These are phyloP conservation scores for Buxus sempervirens DNA, from an alignment of 164 flowering plant genomes.

Conservation along the genomic window DNA sequence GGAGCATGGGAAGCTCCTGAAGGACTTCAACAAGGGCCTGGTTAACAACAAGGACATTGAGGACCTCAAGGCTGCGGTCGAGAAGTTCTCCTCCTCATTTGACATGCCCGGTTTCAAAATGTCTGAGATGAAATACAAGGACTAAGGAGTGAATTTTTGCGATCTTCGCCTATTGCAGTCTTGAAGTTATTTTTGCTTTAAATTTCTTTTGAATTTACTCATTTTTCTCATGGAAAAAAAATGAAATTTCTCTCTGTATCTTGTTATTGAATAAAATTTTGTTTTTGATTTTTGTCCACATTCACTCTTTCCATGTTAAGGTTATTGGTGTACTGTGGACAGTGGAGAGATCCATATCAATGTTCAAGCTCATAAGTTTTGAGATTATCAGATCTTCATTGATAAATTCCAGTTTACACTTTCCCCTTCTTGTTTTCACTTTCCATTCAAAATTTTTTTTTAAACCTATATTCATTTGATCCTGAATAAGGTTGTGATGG, in stretches of 20 bases:
- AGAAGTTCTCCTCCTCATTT: slow-evolving; percentile 78
- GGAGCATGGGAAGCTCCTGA: slow-evolving; percentile 86
- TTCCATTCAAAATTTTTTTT: no score
- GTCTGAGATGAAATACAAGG: slow-evolving; percentile 93
- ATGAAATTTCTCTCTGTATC: neutral
- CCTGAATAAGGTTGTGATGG: no score
- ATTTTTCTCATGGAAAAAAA: no score
- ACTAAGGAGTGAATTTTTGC: slow-evolving; percentile 26
- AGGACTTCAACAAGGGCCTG: slow-evolving; percentile 99
- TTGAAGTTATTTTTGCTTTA: neutral
- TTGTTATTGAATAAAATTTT: neutral
- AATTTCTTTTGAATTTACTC: neutral
- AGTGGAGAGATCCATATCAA: neutral
- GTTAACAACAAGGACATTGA: slow-evolving; percentile 93
- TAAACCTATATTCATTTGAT: no score
- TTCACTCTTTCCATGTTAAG: no score
- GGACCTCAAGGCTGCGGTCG: slow-evolving; percentile 83
- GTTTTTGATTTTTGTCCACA: neutral
- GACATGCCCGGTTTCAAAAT: slow-evolving; percentile 96
- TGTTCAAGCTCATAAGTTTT: neutral
- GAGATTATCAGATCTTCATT: neutral
- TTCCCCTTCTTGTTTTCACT: neutral
- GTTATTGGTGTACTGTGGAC: no score
- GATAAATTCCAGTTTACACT: no score
- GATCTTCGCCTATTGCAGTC: neutral